Percentiles rank a stretch among this genome's conserved stretches.
Evolutionary conservation across 2,329 filamentous ascomycete genomes (phyloP).

Genomic region (Neophaeococcomyces mojaviensis): DNA sequence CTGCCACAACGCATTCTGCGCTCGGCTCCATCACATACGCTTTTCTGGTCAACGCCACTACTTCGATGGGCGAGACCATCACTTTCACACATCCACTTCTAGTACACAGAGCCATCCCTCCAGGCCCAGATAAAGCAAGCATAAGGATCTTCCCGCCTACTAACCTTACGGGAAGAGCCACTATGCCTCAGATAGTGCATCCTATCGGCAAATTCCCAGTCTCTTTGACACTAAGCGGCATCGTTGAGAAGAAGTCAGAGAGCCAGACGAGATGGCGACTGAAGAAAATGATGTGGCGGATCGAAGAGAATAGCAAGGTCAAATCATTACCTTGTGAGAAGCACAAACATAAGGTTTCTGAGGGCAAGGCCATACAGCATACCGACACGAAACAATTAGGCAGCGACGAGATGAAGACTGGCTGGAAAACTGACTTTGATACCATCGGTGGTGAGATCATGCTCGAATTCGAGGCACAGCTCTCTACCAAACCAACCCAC

Average conservation of each 20-base stretch:
- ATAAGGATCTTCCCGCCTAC: constrained; percentile 94
- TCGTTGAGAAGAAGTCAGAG: constrained; percentile 62
- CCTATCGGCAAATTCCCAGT: constrained; percentile 77
- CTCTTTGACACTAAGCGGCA: constrained; percentile 74
- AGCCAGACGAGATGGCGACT: constrained; percentile 78
- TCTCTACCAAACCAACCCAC: constrained; percentile 45
- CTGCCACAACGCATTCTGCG: constrained; percentile 68
- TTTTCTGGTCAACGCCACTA: constrained; percentile 60
- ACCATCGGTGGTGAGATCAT: constrained; percentile 66
- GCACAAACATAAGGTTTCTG: constrained; percentile 60
- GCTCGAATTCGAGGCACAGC: constrained; percentile 64
- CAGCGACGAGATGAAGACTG: constrained; percentile 70
- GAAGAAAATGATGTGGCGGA: constrained; percentile 84
- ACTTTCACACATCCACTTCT: constrained; percentile 61
- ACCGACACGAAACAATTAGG: constrained; percentile 71
- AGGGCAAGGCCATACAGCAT: constrained; percentile 64
- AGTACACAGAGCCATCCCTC: constrained; percentile 71
- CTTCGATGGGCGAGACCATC: constrained; percentile 54
- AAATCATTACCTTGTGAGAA: constrained; percentile 72
- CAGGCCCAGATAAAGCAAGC: constrained; percentile 76
- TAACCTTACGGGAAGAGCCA: constrained; percentile 78
- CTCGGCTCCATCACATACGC: constrained; percentile 71
- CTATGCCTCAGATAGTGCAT: constrained; percentile 75
- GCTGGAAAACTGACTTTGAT: constrained; percentile 79
- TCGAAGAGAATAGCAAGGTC: constrained; percentile 78